These are phyloP conservation scores for Amanita muscaria DNA, from an alignment of 768 basidiomycete genomes.

Conservation along the genomic window DNA sequence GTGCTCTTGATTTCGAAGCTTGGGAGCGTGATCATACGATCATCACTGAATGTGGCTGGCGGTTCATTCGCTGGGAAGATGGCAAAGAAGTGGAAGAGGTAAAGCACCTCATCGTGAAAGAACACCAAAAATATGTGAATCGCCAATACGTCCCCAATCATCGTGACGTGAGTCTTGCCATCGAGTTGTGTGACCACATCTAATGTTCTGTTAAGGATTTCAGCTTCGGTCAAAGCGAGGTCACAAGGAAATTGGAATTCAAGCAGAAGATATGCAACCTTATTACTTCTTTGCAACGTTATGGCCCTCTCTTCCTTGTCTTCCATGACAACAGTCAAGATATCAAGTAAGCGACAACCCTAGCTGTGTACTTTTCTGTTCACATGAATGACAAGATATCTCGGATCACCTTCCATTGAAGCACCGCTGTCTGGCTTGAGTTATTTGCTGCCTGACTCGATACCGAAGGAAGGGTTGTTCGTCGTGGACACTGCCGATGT, in stretches of 20 bases:
- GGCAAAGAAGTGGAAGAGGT: slow-evolving; percentile 37
- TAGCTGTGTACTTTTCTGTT: not conserved
- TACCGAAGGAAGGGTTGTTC: slow-evolving; percentile 46
- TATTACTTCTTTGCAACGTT: slow-evolving; percentile 26
- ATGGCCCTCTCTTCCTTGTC: slow-evolving; percentile 65
- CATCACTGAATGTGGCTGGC: slow-evolving; percentile 83
- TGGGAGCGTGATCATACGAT: slow-evolving; percentile 72
- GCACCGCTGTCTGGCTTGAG: slow-evolving; percentile 44
- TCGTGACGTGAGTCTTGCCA: slow-evolving; percentile 36
- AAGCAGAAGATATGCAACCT: slow-evolving; percentile 42
- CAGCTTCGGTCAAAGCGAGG: slow-evolving; percentile 54
- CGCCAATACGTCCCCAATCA: slow-evolving; percentile 54
- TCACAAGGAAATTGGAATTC: slow-evolving; percentile 41
- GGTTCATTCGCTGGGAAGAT: slow-evolving; percentile 46
- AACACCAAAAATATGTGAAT: slow-evolving; percentile 50
- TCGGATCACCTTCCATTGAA: slow-evolving; percentile 39
- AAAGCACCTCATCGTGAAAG: slow-evolving; percentile 59
- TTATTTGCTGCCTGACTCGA: slow-evolving; percentile 48
- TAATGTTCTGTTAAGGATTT: slow-evolving; percentile 39
- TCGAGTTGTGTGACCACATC: not conserved
- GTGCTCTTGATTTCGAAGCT: slow-evolving; percentile 73
- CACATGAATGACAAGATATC: slow-evolving; percentile 35
- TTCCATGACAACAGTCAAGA: slow-evolving; percentile 78
- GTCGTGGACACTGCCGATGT: slow-evolving; percentile 68
- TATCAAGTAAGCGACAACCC: slow-evolving; percentile 44